These are phyloP conservation scores for Aspergillus brasiliensis DNA, from an alignment of 2,329 filamentous ascomycete genomes.

Conservation along the genomic window DNA sequence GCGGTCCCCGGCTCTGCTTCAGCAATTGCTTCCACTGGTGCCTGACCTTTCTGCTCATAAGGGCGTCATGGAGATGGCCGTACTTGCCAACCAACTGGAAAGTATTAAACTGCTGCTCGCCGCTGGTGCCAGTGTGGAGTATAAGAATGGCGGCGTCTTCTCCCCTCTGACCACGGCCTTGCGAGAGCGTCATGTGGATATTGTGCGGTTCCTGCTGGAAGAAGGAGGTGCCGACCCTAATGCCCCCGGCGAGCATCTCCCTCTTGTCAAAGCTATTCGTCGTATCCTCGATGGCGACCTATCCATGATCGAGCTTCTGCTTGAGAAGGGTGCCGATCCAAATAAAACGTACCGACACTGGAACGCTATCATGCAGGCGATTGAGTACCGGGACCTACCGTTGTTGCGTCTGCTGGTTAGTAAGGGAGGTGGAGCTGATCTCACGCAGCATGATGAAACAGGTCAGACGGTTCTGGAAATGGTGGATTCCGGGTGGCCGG, in stretches of 20 bases:
- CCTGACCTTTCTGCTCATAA: constrained; percentile 43
- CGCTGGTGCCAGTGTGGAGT: constrained; percentile 68
- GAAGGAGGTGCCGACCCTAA: constrained; percentile 67
- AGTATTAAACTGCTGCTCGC: constrained; percentile 66
- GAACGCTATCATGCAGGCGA: constrained; percentile 66
- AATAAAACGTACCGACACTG: constrained; percentile 69
- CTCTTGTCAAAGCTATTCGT: constrained; percentile 69
- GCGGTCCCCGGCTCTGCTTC: constrained; percentile 60
- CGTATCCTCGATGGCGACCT: constrained; percentile 59
- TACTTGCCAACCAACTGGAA: constrained; percentile 66
- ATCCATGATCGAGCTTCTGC: constrained; percentile 63
- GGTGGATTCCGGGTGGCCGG: constrained; percentile 61
- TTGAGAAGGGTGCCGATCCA: constrained; percentile 66
- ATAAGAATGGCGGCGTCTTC: constrained; percentile 73
- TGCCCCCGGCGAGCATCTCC: constrained; percentile 69
- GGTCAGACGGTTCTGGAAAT: constrained; percentile 60
- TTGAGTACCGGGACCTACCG: constrained; percentile 63
- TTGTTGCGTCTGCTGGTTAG: constrained; percentile 57
- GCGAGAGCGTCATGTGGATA: constrained; percentile 63
- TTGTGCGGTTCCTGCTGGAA: constrained; percentile 63
- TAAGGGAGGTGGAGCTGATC: constrained; percentile 53
- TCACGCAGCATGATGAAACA: constrained; percentile 57
- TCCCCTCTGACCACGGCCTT: constrained; percentile 69
- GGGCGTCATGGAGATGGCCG: constrained; percentile 68
- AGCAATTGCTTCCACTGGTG: constrained; percentile 60